phyloP scores from a whole-genome alignment of 768 basidiomycete genomes.

The Pulveroboletus sp. region DNA sequence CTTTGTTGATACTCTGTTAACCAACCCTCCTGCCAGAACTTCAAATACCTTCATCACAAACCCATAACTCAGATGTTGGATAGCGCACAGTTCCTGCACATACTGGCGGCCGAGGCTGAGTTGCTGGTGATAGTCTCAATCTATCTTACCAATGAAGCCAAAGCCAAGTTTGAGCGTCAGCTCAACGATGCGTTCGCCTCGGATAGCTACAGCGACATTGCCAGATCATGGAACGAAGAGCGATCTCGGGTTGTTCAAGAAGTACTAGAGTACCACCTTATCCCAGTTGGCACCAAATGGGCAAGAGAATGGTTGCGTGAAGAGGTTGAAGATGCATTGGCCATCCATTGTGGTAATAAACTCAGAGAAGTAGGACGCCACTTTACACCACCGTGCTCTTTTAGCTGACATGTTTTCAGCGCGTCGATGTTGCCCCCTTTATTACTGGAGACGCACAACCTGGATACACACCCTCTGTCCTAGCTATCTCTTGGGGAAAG shows the following conservation, averaged over 20 bases:
- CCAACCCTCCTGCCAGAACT: constrained; percentile 51
- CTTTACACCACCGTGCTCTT: not conserved
- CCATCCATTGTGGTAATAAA: constrained; percentile 58
- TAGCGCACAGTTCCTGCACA: constrained; percentile 80
- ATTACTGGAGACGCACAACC: constrained; percentile 54
- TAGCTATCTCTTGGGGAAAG: constrained; percentile 92
- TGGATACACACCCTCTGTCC: constrained; percentile 72
- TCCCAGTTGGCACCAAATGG: constrained; percentile 86
- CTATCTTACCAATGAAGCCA: constrained; percentile 56
- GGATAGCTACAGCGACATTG: constrained; percentile 78
- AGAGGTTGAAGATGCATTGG: constrained; percentile 84
- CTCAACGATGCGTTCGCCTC: constrained; percentile 82
- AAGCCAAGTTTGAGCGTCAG: constrained; percentile 64
- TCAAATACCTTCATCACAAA: constrained; percentile 90
- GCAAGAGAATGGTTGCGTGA: constrained; percentile 82
- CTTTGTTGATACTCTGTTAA: constrained; percentile 4
- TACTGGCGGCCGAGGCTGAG: constrained; percentile 87
- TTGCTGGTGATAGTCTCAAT: constrained; percentile 78
- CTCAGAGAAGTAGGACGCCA: constrained; percentile 61
- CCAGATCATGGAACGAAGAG: constrained; percentile 88
- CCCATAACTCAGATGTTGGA: constrained; percentile 65
- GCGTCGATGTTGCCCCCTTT: constrained; percentile 80
- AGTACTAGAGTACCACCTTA: constrained; percentile 72
- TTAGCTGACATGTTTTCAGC: constrained; percentile 41
- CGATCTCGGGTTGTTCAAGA: constrained; percentile 75